Base-by-base conservation (phyloP, 768 basidiomycete species). In the Myochromella boudieri region DNA sequence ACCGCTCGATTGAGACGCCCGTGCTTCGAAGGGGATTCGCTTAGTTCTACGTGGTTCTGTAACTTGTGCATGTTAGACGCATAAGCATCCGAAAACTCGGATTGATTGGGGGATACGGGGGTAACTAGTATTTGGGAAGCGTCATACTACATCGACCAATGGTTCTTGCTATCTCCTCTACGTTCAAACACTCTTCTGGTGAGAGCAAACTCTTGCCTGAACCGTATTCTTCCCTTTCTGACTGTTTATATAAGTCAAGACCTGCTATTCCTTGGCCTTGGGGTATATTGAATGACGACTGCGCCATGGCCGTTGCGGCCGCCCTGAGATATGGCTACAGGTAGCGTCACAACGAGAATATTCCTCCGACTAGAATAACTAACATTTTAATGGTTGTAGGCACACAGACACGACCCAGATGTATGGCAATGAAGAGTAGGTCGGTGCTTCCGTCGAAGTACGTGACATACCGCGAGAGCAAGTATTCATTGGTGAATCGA, bases 331-430 rank as follows among this genome's bases (percentile, higher is more conserved):
- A 68, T 12, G 87, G 87, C 12, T 88, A 87, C 61, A 68, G 71
- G 81, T 78, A n/a, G 15, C 37, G 29, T 34, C 22, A 15, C 17
- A 15, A 10, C 4, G 20, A 34, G 31, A 28, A 12, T 27, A 22
- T n/a, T n/a, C n/a, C n/a, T n/a, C n/a, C n/a, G n/a, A n/a, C n/a
- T n/a, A n/a, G n/a, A n/a, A n/a, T n/a, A n/a, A n/a, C n/a, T n/a
- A n/a, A n/a, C n/a, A n/a, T n/a, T n/a, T n/a, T n/a, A n/a, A n/a
- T n/a, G n/a, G n/a, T n/a, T n/a, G n/a, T 44, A 86, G 87, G 44
- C 88, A 87, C 44, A 68, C 88, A 32, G 88, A 91, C 61, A 78
- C 84, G 0, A 87, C 88, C 0, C 84, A 84, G 50, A 67, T 71
- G 37, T 90, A 90, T 58, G 65, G 63, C 42, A 87, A 86, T 48